These are phyloP conservation scores for Kregervanrija pseudodelftensis DNA, from an alignment of 805 yeast species.

Conservation along the genomic window DNA sequence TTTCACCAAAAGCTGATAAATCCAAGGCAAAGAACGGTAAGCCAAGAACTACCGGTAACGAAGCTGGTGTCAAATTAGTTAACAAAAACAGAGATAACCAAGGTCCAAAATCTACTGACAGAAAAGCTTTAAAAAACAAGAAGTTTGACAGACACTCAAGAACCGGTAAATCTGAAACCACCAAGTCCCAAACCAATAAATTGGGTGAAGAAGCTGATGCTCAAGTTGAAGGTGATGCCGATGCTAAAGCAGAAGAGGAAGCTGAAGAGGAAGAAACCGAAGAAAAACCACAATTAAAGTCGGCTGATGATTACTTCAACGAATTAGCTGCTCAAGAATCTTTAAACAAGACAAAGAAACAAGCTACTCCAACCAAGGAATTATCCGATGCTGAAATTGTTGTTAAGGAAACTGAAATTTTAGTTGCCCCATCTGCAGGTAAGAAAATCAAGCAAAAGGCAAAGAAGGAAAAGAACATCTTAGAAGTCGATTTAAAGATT, in stretches of 20 bases:
- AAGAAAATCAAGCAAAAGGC: conserved; percentile 69
- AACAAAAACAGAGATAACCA: conserved; percentile 60
- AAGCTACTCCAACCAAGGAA: conserved; percentile 31
- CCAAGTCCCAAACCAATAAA: conserved; percentile 75
- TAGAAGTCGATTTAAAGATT: conserved; percentile 61
- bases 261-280: conserved; percentile 33
- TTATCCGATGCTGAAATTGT: conserved; percentile 52
- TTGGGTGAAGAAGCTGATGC: conserved; percentile 77
- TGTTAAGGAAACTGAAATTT: conserved; percentile 57
- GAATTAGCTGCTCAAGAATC: conserved; percentile 45
- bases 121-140: conserved; percentile 41
- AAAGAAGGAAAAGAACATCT: conserved; percentile 70
- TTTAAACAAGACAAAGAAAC: conserved; percentile 22
- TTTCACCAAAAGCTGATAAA: conserved; percentile 72
- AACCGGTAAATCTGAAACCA: conserved; percentile 76
- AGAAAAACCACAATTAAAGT: conserved; percentile 47
- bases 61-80: conserved; percentile 75
- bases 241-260: conserved; percentile 42
- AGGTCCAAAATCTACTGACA: conserved; percentile 43
- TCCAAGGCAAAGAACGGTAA: conserved; percentile 66
- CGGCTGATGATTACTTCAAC: conserved; percentile 82
- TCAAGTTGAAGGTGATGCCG: conserved; percentile 42
- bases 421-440: conserved; percentile 50
- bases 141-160: conserved; percentile 81
- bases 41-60: conserved; percentile 76